These are phyloP conservation scores for Scytalidium lignicola DNA, from an alignment of 2,329 filamentous ascomycete species.

Conservation along the genomic window DNA sequence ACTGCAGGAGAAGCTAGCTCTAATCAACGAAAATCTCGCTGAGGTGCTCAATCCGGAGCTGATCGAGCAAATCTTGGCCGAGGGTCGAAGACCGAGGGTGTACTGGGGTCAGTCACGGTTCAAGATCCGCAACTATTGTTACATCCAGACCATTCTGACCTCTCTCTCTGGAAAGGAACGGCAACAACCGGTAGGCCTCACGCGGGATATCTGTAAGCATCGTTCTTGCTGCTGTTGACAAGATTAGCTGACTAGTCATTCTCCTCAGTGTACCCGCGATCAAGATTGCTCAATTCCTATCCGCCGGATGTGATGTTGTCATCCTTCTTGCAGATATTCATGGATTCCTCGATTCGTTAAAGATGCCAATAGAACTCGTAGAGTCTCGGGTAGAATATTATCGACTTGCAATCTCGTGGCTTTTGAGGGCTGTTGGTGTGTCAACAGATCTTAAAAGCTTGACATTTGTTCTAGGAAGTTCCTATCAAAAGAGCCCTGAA, in stretches of 20 bases:
- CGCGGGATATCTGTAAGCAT: slow-evolving; percentile 88
- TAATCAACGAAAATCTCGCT: slow-evolving; percentile 76
- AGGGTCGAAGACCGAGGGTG: slow-evolving; percentile 68
- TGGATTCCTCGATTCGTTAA: slow-evolving; percentile 76
- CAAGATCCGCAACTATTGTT: slow-evolving; percentile 53
- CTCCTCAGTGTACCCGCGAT: slow-evolving; percentile 66
- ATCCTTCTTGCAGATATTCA: slow-evolving; percentile 67
- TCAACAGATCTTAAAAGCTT: slow-evolving; percentile 47
- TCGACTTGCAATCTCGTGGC: slow-evolving; percentile 64
- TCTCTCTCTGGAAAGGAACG: background rate
- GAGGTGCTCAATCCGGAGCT: slow-evolving; percentile 83
- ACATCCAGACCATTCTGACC: background rate
- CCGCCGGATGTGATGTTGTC: slow-evolving; percentile 73
- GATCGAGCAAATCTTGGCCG: slow-evolving; percentile 65
- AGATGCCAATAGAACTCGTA: slow-evolving; percentile 81
- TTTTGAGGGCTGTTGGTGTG: slow-evolving; percentile 75
- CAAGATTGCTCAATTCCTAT: slow-evolving; percentile 71
- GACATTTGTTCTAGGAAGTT: slow-evolving; percentile 80
- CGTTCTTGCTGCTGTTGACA: no score
- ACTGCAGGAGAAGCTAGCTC: slow-evolving; percentile 44
- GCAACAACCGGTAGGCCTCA: slow-evolving; percentile 64
- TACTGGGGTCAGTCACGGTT: slow-evolving; percentile 69
- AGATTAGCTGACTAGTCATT: no score
- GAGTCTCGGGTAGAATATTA: slow-evolving; percentile 77
- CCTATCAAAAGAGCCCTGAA: slow-evolving; percentile 65